Percentiles rank a stretch among this genome's conserved stretches.
phyloP scores from a whole-genome alignment of 2,329 filamentous ascomycete genomes.

The Lachnellula occidentalis region DNA sequence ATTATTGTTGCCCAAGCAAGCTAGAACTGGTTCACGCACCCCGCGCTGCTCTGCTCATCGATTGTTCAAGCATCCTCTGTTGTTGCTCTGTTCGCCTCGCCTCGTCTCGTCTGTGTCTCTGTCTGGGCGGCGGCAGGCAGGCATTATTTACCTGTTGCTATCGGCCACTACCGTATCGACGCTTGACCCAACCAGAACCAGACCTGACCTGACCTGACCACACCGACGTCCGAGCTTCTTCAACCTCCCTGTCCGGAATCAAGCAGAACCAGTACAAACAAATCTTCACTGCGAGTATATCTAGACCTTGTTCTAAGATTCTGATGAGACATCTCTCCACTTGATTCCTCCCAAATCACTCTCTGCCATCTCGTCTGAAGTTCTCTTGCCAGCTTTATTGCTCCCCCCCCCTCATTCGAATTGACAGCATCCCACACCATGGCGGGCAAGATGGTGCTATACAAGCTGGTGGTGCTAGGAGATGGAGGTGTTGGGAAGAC shows the following conservation, averaged over 20 bases:
- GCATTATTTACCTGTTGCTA: not conserved
- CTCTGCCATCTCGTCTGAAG: constrained; percentile 3
- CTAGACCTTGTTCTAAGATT: not conserved
- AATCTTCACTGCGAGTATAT: constrained; percentile 1
- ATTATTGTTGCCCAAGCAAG: not conserved
- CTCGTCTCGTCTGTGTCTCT: too few relatives aligned
- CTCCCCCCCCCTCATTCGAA: constrained; percentile 8
- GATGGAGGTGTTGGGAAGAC: constrained; percentile 95
- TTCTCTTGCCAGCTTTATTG: constrained; percentile 8
- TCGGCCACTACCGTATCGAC: constrained; percentile 1
- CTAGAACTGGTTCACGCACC: too few relatives aligned
- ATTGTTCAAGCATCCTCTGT: not conserved
- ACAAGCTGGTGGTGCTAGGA: constrained; percentile 92
- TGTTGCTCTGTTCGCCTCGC: not conserved
- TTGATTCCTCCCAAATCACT: not conserved
- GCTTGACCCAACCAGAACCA: too few relatives aligned
- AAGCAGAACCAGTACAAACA: constrained; percentile 1
- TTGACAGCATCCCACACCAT: constrained; percentile 39
- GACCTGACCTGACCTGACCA: not conserved
- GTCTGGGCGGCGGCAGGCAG: not conserved
- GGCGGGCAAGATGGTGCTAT: constrained; percentile 91
- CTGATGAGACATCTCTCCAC: not conserved
- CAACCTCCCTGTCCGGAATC: not conserved
- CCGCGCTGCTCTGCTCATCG: not conserved
- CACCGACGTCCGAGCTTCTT: constrained; percentile 11